Evolutionary conservation across 2,329 filamentous ascomycete genomes (phyloP), one percentile per base, ranked within the genome.

Genomic region (Didymella exigua): DNA sequence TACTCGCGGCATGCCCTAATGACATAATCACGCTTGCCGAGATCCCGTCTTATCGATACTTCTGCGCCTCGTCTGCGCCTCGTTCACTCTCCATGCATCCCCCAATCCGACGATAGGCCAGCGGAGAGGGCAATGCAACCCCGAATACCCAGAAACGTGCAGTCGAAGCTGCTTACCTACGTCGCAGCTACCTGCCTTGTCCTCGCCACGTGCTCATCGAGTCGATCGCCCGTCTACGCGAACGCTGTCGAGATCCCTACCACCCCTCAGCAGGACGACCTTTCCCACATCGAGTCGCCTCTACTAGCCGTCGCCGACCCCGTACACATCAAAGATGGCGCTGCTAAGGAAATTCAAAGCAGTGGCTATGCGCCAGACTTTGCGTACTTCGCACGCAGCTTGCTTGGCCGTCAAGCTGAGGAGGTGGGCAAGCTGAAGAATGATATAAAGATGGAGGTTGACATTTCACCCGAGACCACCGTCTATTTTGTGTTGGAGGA

Each of bases 141-240:
- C 65, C 75, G 74, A 27, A 77, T 87, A 75, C 82, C 88, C 74
- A 87, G 83, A 72, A 86, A 84, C 67, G 78, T 90, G 63, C 89
- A 90, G 78, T 88, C 86, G 77, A 87, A 89, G 71, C 84, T 91
- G 68, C 84, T 84, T 70, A 86, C 87, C 66, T 89, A 87, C 53
- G 71, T 89, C 48, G 78, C 83, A 66, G 84, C 86, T 49, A 84
- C 85, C 27, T 75, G 84, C 26, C 69, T 89, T 45, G 73, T 90
- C 27, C 65, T 88, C 29, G 67, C 85, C 33, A 71, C 91, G 36
- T 89, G 86, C 69, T 76, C 89, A 53, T 74, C 84, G 23, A 78
- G 89, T 31, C 82, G 83, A 53, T 81, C 81, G 38, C 82, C 84
- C 0, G 79, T 55, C 16, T 59, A 68, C 60, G 88, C 85, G 40